These are phyloP conservation scores for Phytophthora litchii DNA, from an alignment of 352 stramenopile genomes.

Conservation along the genomic window DNA sequence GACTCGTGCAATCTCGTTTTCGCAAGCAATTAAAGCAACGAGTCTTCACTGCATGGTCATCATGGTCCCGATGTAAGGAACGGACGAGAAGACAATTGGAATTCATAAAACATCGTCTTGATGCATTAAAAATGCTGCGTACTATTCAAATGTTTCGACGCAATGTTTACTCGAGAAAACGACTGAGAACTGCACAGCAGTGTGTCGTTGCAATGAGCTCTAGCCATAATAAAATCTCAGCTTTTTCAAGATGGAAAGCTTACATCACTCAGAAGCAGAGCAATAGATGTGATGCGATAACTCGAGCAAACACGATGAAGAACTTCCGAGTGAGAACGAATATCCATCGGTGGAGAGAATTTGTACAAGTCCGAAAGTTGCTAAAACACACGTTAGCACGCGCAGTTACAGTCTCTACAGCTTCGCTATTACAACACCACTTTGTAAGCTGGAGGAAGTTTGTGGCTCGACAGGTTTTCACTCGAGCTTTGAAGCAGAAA, in stretches of 20 bases:
- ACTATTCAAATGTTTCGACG: constrained; percentile 5
- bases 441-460: constrained; percentile 45
- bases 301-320: constrained; percentile 4
- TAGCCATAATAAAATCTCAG: constrained; percentile 5
- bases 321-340: constrained; percentile 22
- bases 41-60: constrained; percentile 14
- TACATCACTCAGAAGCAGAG: constrained; percentile 14
- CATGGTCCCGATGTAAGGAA: constrained; percentile 2
- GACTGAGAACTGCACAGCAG: constrained; percentile 1
- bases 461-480: constrained; percentile 10
- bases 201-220: constrained; percentile 14
- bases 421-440: constrained; percentile 11
- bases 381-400: constrained; percentile 24
- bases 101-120: not conserved
- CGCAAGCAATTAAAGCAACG: not conserved
- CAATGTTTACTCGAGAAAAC: constrained; percentile 10
- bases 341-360: constrained; percentile 32
- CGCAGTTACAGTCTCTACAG: constrained; percentile 17
- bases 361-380: constrained; percentile 25
- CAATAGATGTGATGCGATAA: not conserved
- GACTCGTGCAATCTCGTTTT: not conserved
- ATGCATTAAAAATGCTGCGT: constrained; percentile 3
- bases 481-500: constrained; percentile 35
- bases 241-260: constrained; percentile 21
- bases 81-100: constrained; percentile 2